phyloP scores from a whole-genome alignment of 495 filamentous ascomycete species.

The Hypoxylon intermedium region DNA sequence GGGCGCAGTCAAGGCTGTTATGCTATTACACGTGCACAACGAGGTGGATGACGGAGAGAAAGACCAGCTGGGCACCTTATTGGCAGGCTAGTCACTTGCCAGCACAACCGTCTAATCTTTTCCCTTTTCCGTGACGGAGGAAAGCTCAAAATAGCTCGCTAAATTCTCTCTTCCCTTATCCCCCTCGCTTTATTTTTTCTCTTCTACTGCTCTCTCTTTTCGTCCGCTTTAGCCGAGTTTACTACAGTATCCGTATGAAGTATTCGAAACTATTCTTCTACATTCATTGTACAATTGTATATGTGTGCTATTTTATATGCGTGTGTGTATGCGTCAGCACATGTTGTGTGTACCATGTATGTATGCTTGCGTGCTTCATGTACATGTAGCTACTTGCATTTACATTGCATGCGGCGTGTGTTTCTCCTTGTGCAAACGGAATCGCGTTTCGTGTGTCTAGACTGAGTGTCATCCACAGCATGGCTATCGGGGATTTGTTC shows the following conservation, averaged over 20 bases:
- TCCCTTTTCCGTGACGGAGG: background rate
- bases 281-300: constrained; percentile 8
- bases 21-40: background rate
- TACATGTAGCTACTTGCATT: constrained; percentile 30
- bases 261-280: constrained; percentile 8
- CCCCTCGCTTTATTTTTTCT: no score
- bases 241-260: no score
- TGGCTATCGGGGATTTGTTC: constrained; percentile 34
- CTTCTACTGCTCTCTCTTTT: no score
- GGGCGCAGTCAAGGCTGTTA: background rate
- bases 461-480: constrained; percentile 23
- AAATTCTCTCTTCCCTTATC: background rate
- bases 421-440: constrained; percentile 42
- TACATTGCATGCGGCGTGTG: constrained; percentile 30
- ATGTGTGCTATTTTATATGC: constrained; percentile 35
- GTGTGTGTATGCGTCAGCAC: constrained; percentile 35
- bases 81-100: constrained; percentile 24
- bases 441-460: constrained; percentile 34
- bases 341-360: constrained; percentile 25
- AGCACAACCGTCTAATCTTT: constrained; percentile 9
- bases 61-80: background rate
- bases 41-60: constrained; percentile 1
- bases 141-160: background rate
- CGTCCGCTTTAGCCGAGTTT: no score
- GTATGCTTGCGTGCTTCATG: constrained; percentile 30